Percentiles rank a stretch among this genome's conserved stretches.
Evolutionary conservation across 2,329 filamentous ascomycete genomes (phyloP).

Genomic region (Fusarium oligoseptatum): DNA sequence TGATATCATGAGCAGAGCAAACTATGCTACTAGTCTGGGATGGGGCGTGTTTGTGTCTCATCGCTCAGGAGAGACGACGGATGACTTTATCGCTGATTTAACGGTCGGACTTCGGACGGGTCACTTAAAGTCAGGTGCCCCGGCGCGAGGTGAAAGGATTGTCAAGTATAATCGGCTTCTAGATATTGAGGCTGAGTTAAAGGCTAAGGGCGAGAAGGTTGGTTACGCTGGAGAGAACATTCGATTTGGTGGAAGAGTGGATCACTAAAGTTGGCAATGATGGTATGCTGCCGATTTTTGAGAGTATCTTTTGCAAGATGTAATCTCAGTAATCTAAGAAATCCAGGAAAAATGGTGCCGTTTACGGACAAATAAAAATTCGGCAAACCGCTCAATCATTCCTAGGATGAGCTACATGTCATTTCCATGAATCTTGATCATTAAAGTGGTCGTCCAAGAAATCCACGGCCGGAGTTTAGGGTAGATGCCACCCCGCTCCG

Average conservation of each 20-base stretch:
- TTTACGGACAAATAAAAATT: too few species aligned
- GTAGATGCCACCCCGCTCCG: conserved; percentile 2
- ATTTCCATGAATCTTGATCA: not conserved
- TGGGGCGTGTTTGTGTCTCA: conserved; percentile 2
- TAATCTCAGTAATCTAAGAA: too few species aligned
- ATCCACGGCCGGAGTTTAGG: not conserved
- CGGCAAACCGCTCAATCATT: too few species aligned
- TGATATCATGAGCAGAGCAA: not conserved
- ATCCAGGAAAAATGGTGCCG: too few species aligned
- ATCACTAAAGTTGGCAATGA: not conserved
- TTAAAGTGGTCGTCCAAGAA: not conserved
- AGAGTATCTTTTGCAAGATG: too few species aligned
- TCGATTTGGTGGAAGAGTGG: not conserved
- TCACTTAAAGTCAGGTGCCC: not conserved
- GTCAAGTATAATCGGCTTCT: not conserved
- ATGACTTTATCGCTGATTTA: conserved; percentile 1
- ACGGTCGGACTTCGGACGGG: not conserved
- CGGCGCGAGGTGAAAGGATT: not conserved
- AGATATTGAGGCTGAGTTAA: conserved; percentile 1
- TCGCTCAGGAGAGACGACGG: not conserved
- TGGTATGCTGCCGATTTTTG: too few species aligned
- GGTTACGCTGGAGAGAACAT: not conserved
- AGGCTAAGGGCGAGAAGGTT: not conserved
- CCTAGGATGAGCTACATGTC: not conserved
- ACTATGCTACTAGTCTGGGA: not conserved